Evolutionary conservation across 352 stramenopile species (phyloP).

Genomic region (Phytophthora pseudosyringae): DNA sequence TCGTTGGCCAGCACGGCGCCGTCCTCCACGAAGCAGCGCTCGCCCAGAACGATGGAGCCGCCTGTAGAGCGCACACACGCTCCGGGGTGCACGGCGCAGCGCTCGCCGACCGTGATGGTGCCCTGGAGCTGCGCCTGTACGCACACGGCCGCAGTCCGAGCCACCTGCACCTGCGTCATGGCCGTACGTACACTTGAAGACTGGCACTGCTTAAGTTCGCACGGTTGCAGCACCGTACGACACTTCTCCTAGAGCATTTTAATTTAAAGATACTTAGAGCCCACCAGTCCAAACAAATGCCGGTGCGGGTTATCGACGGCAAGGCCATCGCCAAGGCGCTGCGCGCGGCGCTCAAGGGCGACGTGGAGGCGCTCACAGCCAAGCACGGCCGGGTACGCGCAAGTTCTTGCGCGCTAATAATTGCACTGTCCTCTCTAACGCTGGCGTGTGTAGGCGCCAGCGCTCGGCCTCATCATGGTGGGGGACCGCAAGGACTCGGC

Average conservation of each 20-base stretch:
- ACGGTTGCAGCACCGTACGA: too few species aligned
- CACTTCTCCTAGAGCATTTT: too few species aligned
- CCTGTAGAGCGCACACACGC: slow-evolving; percentile 42
- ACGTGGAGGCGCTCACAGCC: slow-evolving; percentile 60
- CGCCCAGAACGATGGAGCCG: slow-evolving; percentile 55
- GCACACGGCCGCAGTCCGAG: slow-evolving; percentile 52
- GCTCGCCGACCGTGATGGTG: slow-evolving; percentile 43
- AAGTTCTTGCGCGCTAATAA: neutral
- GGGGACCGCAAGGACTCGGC: slow-evolving; percentile 95
- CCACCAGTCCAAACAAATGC: slow-evolving; percentile 9
- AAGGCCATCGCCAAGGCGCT: slow-evolving; percentile 74
- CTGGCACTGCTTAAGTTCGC: too few species aligned
- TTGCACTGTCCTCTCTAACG: slow-evolving; percentile 2
- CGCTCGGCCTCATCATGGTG: slow-evolving; percentile 98
- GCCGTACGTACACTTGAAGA: too few species aligned
- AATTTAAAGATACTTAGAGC: neutral
- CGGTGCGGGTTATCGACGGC: slow-evolving; percentile 69
- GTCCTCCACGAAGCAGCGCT: slow-evolving; percentile 81
- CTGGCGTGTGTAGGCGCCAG: slow-evolving; percentile 69
- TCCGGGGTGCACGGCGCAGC: slow-evolving; percentile 60
- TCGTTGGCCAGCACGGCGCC: slow-evolving; percentile 46
- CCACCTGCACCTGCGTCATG: slow-evolving; percentile 22
- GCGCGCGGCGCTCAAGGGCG: slow-evolving; percentile 60
- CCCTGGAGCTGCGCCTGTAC: slow-evolving; percentile 53
- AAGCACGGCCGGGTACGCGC: slow-evolving; percentile 52